Base-by-base conservation (phyloP, 352 stramenopile species). In the Phytophthora parvispora region DNA sequence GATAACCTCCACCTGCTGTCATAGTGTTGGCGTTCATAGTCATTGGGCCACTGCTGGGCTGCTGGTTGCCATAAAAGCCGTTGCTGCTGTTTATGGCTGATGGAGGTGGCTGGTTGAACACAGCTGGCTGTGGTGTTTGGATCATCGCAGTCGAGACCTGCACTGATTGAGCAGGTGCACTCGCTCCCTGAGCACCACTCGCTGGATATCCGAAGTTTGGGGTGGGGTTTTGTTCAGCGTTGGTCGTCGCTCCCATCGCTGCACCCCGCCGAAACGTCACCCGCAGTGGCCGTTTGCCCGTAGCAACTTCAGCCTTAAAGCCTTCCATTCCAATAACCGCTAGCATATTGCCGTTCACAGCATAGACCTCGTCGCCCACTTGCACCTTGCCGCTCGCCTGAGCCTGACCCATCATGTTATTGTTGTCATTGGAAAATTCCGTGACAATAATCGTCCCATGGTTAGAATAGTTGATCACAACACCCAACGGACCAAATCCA, bases 381-480 rank as follows among this genome's bases (percentile, higher is more conserved):
- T 75, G 64, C 12, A 96, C 69, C 43, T 93, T 91, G 2, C 87
- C 89, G 4, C 83, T 92, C 18, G 76, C 75, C 56, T 94, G 77
- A 29, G 89, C 87, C 43, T 96, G 89, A 10, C 87, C 87, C 60
- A 94, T 88, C 54, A 78, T 71, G 5, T 82, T 90, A 29, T 85
- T 87, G 31, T 74, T 80, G 64, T 91, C 86, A 20, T 79, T 78
- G 1, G 89, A 93, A 69, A 94, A 96, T 51, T 94, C 89, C 9
- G 87, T 94, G 48, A 96, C 87, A 15, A 92, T 65, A 42, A 96
- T 88, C 15, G 81, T 91, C 13, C 86, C 85, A 28, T 72, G 83
- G 24, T 81, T 72, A 10, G 89, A 92, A 51, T 94, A 91, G 45
- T 96, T 94, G 51, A 96, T 95, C 58, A 96, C 89, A 32, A 95